Conservation (phyloP, 345 rosid species). For the Aurinia saxatilis region DNA sequence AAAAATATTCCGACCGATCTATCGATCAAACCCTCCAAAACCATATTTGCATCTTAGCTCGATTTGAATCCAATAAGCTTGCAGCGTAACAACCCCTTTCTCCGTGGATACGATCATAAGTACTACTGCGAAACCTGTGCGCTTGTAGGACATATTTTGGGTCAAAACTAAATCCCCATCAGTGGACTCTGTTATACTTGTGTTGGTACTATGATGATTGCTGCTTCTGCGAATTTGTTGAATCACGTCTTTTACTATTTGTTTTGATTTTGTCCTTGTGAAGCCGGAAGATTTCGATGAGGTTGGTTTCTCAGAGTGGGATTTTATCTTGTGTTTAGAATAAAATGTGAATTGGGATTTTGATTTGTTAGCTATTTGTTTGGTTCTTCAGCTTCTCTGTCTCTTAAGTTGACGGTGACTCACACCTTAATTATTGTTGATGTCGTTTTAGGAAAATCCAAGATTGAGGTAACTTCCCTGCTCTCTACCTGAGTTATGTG, state of each 20-base stretch:
- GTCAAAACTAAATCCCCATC: too few species aligned
- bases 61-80: too few species aligned
- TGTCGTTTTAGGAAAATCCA: conserved; percentile 43
- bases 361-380: conserved; percentile 11
- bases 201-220: conserved; percentile 96
- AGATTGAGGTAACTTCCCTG: conserved; percentile 37
- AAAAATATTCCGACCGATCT: too few species aligned
- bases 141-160: too few species aligned
- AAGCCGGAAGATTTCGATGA: conserved; percentile 77
- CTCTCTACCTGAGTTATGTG: background rate
- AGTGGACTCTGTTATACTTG: conserved; percentile 89
- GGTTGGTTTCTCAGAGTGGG: conserved; percentile 32
- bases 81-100: too few species aligned
- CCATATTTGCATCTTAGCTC: too few species aligned
- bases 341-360: background rate
- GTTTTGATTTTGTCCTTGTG: too few species aligned
- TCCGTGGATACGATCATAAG: too few species aligned
- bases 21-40: too few species aligned
- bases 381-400: conserved; percentile 50
- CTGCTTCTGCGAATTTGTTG: conserved; percentile 90
- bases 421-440: conserved; percentile 55
- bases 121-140: too few species aligned
- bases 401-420: conserved; percentile 45
- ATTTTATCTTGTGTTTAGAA: background rate
- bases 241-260: conserved; percentile 97